Conservation (phyloP, 345 rosid genomes). For the Adansonia digitata region DNA sequence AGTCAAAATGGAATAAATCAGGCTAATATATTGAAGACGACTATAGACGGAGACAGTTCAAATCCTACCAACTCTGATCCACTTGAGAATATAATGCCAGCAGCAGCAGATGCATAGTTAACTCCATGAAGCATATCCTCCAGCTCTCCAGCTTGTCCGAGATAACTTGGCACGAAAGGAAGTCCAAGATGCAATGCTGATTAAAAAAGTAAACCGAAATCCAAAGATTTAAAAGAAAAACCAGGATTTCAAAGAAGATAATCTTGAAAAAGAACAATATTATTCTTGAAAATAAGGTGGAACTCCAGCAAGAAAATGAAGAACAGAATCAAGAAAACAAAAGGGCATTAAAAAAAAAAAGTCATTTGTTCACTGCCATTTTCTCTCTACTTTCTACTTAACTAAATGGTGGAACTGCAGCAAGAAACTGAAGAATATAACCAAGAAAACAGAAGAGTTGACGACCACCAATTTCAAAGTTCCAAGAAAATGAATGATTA, state of each 20-base stretch:
- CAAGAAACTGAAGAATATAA: neutral
- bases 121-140: constrained; percentile 69
- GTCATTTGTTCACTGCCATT: neutral
- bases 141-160: constrained; percentile 52
- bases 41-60: neutral
- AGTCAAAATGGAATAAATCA: too few relatives aligned
- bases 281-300: neutral
- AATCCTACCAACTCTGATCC: constrained; percentile 72
- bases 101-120: constrained; percentile 84
- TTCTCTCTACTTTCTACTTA: neutral
- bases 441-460: neutral
- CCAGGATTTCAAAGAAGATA: too few relatives aligned
- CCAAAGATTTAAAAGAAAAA: neutral
- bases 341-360: too few relatives aligned
- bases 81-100: constrained; percentile 78
- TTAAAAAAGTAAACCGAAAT: neutral
- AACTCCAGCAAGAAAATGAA: neutral
- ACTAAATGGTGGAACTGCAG: neutral
- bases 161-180: constrained; percentile 81
- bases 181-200: constrained; percentile 70
- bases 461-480: neutral
- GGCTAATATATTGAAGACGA: neutral
- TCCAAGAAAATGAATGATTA: neutral
- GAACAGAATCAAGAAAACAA: neutral
- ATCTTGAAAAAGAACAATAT: too few relatives aligned